Conservation (phyloP, 768 basidiomycete genomes). For the Serpula lacrymans region DNA sequence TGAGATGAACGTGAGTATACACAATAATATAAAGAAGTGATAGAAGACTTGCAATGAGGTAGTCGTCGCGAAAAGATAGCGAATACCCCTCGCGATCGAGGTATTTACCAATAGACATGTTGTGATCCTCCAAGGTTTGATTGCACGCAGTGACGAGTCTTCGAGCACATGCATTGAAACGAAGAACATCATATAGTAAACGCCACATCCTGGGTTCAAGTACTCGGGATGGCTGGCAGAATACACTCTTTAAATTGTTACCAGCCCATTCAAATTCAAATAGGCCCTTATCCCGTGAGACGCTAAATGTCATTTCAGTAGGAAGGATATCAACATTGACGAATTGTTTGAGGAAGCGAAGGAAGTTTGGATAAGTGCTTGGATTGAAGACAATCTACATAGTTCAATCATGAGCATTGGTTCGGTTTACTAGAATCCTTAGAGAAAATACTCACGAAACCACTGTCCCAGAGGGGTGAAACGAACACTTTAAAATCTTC, state of each 20-base stretch:
- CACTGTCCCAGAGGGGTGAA: conserved; percentile 31
- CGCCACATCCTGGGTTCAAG: conserved; percentile 68
- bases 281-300: conserved; percentile 63
- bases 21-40: conserved; percentile 1
- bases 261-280: conserved; percentile 80
- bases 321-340: conserved; percentile 46
- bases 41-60: conserved; percentile 55
- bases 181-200: conserved; percentile 64
- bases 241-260: conserved; percentile 55
- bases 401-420: neutral
- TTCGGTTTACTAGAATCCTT: neutral
- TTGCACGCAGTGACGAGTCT: conserved; percentile 39
- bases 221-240: conserved; percentile 62
- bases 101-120: conserved; percentile 51
- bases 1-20: neutral
- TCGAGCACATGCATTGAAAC: conserved; percentile 70
- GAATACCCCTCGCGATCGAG: conserved; percentile 64
- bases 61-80: conserved; percentile 65
- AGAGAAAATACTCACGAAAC: conserved; percentile 44
- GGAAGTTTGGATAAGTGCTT: conserved; percentile 74
- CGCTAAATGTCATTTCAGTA: conserved; percentile 77
- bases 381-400: conserved; percentile 74
- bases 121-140: conserved; percentile 19
- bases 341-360: conserved; percentile 57
- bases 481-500: neutral